Percentiles rank a stretch among this genome's conserved stretches.
Conservation (phyloP, 225 moss, liverwort and hornwort genomes). For the Physcomitrellopsis africana region DNA sequence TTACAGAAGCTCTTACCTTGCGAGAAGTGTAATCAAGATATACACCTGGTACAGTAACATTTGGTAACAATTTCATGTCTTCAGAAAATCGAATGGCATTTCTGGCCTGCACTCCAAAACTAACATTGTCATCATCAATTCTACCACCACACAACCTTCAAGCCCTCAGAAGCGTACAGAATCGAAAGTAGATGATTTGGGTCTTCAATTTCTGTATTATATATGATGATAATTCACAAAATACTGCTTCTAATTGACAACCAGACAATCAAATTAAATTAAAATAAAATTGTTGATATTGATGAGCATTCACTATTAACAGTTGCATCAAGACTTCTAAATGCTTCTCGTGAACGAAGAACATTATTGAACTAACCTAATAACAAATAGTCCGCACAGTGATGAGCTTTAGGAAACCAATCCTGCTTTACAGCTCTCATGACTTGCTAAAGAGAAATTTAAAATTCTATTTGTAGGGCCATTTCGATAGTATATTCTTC, state of each 20-base stretch:
- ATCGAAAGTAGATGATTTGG: background rate
- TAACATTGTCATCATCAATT: constrained; percentile 7
- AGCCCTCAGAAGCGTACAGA: constrained; percentile 14
- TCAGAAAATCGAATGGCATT: constrained; percentile 78
- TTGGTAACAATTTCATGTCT: constrained; percentile 72
- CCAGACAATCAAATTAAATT: background rate
- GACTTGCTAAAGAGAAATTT: constrained; percentile 4
- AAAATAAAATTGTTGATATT: too few species aligned
- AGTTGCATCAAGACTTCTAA: constrained; percentile 8
- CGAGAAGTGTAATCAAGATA: constrained; percentile 72
- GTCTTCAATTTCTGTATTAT: constrained; percentile 14
- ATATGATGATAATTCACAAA: background rate
- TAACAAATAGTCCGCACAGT: constrained; percentile 1
- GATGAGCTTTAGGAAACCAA: background rate
- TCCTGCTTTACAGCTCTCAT: constrained; percentile 3
- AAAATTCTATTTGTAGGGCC: constrained; percentile 21
- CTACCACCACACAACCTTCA: background rate
- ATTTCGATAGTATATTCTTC: constrained; percentile 1
- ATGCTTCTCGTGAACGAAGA: constrained; percentile 1
- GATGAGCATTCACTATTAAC: background rate
- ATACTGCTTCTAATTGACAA: constrained; percentile 2
- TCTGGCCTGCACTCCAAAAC: constrained; percentile 50
- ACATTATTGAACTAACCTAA: background rate
- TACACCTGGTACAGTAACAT: constrained; percentile 78
- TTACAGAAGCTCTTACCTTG: constrained; percentile 57